Conservation (phyloP, 768 basidiomycete genomes). For the Exsudoporus frostii region DNA sequence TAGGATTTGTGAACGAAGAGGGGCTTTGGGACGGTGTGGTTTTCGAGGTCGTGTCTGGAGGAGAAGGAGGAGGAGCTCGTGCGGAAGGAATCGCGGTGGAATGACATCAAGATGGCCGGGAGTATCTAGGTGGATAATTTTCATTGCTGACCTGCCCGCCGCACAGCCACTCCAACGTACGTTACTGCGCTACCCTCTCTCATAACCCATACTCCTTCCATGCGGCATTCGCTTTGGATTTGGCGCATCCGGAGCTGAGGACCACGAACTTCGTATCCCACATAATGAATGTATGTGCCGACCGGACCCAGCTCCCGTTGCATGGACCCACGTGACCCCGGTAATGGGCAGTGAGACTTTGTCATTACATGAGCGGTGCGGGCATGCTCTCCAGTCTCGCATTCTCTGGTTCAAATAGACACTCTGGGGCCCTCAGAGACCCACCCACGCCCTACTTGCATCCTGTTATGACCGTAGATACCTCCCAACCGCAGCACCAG, state of each 20-base stretch:
- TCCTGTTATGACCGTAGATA: conserved; percentile 19
- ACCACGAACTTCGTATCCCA: no score
- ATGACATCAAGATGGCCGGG: conserved; percentile 14
- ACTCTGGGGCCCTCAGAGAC: background rate
- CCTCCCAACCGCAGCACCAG: conserved; percentile 31
- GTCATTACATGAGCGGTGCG: conserved; percentile 17
- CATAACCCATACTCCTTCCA: no score
- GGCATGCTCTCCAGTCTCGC: background rate
- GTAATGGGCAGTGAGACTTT: conserved; percentile 5
- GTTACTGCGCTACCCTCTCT: no score
- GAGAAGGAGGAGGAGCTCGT: conserved; percentile 62
- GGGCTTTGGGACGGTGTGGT: conserved; percentile 16
- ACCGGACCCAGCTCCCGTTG: no score
- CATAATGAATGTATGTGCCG: no score
- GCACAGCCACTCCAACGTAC: conserved; percentile 2
- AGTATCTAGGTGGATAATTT: background rate
- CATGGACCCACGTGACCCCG: conserved; percentile 28
- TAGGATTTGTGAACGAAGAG: conserved; percentile 33
- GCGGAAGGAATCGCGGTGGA: conserved; percentile 35
- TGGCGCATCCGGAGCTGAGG: no score
- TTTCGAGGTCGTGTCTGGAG: conserved; percentile 47
- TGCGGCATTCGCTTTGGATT: no score
- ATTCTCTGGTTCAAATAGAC: conserved; percentile 15
- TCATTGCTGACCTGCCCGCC: background rate
- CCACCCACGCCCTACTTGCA: background rate